A percentile compares a stretch with the other conserved stretches of the same genome.
Evolutionary conservation across 805 yeast genomes (phyloP).

Genomic region (Yarrowia sp.): DNA sequence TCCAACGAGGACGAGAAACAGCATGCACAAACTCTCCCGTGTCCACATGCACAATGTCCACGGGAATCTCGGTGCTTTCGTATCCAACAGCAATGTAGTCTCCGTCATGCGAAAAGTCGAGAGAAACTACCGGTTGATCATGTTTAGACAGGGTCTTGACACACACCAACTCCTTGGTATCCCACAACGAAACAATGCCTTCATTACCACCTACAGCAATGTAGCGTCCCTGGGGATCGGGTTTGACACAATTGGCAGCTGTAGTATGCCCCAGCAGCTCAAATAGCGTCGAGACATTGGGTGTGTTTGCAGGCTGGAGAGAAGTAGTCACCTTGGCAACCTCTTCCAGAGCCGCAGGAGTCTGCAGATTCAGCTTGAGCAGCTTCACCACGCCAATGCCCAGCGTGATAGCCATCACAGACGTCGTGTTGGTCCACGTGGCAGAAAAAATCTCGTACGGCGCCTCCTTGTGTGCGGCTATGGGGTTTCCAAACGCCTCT

Average conservation of each 20-base stretch:
- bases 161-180: constrained; percentile 42
- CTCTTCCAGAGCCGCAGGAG: neutral
- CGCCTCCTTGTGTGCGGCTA: constrained; percentile 28
- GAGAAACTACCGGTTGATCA: constrained; percentile 42
- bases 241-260: constrained; percentile 45
- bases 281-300: neutral
- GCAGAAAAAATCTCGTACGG: constrained; percentile 38
- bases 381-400: constrained; percentile 46
- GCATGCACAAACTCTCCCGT: constrained; percentile 32
- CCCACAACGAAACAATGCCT: constrained; percentile 55
- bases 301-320: neutral
- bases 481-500: neutral
- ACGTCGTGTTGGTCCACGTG: constrained; percentile 38
- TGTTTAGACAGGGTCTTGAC: constrained; percentile 39
- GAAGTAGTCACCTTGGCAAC: constrained; percentile 6
- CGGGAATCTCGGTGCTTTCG: constrained; percentile 41
- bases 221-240: constrained; percentile 53
- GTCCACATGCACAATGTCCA: constrained; percentile 42
- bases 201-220: constrained; percentile 56
- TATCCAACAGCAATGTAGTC: constrained; percentile 45
- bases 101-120: constrained; percentile 48
- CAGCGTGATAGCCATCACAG: constrained; percentile 46
- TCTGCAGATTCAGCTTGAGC: constrained; percentile 21
- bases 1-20: constrained; percentile 29
- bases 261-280: constrained; percentile 46